Evolutionary conservation across 257 asterid species (phyloP), one percentile per base, ranked within the genome.

Genomic region (Petunia axillaris): DNA sequence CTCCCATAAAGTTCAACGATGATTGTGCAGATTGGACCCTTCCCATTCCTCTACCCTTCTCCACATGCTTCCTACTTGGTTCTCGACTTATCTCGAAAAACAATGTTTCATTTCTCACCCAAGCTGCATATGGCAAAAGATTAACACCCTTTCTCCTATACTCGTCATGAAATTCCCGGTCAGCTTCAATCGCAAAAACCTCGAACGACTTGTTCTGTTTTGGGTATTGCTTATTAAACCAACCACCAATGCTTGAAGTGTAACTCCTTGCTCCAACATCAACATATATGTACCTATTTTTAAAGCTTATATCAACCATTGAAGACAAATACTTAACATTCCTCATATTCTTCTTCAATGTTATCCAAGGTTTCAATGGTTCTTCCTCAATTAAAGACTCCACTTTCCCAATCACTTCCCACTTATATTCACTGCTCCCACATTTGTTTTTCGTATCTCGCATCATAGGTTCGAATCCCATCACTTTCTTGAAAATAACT

Each of bases 231-330:
- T 86, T 91, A 79, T 82, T 88, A 74, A 92, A 91, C 97, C 96
- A 89, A 66, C 89, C 79, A 2, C 91, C 92, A 16, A 92, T 89
- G 78, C 97, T 92, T 11, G 91, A 88, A 5, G 89, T 87, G 6
- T 91, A 91, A 66, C 84, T 88, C 67, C 90, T 84, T 15, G 97
- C 87, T 84, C 97, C 97, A 81, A 88, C 88, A 57, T 87, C 95
- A 7, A 91, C 75, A 55, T 88, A 91, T 0, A 86, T 70, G 40
- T 87, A 91, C 83, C 86, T 82, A 4, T 83, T 85, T 89, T 87
- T 91, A 68, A 91, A 92, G 48, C 93, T 85, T 58, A 91, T 88
- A 41, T 91, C 94, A 46, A 85, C 94, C 88, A 89, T 85, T 38
- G 84, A 64, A 13, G 93, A 68, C 8, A 92, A 85, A 77, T 91